Evolutionary conservation across 2,329 filamentous ascomycete genomes (phyloP), one percentile per base, ranked within the genome.

Genomic region (Dryadomyces quercivorus): DNA sequence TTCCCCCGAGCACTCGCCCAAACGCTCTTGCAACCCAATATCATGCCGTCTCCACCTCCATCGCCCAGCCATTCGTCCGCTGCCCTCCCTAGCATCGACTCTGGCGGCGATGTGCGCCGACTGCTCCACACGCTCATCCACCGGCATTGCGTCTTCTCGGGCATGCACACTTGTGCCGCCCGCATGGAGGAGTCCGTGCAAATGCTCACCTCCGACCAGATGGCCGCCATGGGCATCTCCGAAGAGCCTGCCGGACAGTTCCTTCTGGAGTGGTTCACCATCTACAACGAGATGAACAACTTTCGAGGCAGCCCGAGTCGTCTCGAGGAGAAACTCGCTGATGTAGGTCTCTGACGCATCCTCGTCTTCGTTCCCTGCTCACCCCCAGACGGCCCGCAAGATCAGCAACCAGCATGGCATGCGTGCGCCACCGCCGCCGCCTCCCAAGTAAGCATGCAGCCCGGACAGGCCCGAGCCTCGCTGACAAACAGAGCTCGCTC

Each of bases 101-200:
- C 26, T 31, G 26, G 26, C 26, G 26, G 26, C 8, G 6, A 42
- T 42, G 13, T 16, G 15, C n/a, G 38, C 38, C n/a, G 16, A 15
- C 36, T 50, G 12, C 36, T 42, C 49, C 49, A 50, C 36, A 50
- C 34, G 13, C 36, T 50, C 18, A 50, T 50, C 49, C 49, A 50
- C 20, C 38, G 49, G 16, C 49, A 50, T 20, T 42, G 49, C 36
- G 20, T 50, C 36, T 42, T 22, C 15, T 26, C 49, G 13, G 49
- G 36, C 34, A 50, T 50, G 49, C 34, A 42, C 49, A 42, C 13
- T 18, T 42, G 48, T 21, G 48, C 48, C 5, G 49, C 34, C 9
- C 36, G 22, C 12, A 40, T 50, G 20, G 34, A 50, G 36, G 15
- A 36, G 13, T 16, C 49, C 2, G 36, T 50, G 8, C 36, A 40